These are phyloP conservation scores for Haplosporangium sp. DNA, from an alignment of 371 early-diverging fungal genomes.

Conservation along the genomic window DNA sequence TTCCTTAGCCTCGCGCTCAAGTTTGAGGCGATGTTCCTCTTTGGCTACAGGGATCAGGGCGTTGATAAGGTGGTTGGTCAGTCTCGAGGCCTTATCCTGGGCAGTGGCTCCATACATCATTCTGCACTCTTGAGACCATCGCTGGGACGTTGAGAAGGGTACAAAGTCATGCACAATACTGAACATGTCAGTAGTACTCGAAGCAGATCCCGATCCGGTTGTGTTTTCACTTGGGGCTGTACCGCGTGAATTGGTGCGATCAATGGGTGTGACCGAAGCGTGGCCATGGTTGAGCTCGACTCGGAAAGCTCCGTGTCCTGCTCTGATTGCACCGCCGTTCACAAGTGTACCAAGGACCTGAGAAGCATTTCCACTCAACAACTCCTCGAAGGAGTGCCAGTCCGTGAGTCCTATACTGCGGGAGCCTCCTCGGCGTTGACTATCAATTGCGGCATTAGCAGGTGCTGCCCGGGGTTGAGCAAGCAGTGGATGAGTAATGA, in stretches of 20 bases:
- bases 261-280: conserved; percentile 50
- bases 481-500: conserved; percentile 78
- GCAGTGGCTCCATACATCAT: conserved; percentile 79
- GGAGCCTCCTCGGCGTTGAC: conserved; percentile 37
- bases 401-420: conserved; percentile 56
- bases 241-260: conserved; percentile 44
- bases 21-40: conserved; percentile 64
- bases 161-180: conserved; percentile 74
- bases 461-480: conserved; percentile 59
- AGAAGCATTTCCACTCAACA: conserved; percentile 75
- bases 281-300: conserved; percentile 64
- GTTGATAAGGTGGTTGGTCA: conserved; percentile 76
- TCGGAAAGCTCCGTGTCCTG: conserved; percentile 62
- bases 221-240: neutral
- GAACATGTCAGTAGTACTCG: conserved; percentile 56
- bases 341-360: conserved; percentile 77
- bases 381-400: conserved; percentile 76
- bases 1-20: conserved; percentile 61
- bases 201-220: conserved; percentile 27
- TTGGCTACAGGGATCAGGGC: conserved; percentile 79
- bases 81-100: conserved; percentile 68
- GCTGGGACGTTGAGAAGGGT: conserved; percentile 80
- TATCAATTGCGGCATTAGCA: conserved; percentile 21
- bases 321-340: conserved; percentile 56
- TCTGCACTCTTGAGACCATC: conserved; percentile 91